Evolutionary conservation across 139 green algal genomes (phyloP), one percentile per base, ranked within the genome.

Genomic region (Chlorella sp.): DNA sequence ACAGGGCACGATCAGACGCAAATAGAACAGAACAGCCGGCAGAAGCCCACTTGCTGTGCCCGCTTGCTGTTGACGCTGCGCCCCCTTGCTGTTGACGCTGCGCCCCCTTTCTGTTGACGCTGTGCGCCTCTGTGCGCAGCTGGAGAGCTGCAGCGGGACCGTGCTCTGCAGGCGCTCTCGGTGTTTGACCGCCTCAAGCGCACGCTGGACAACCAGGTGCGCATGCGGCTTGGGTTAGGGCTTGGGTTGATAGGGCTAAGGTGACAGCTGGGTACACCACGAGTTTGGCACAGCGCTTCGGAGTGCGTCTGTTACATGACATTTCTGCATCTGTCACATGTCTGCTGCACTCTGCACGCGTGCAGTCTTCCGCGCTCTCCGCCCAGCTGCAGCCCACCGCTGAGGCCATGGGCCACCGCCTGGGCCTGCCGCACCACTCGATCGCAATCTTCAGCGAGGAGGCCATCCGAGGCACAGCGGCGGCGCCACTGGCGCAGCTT

Each of bases 401-500:
- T 3, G 68, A 76, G 2, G 29, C 76, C 60, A 78, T 96, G 73
- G 90, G 78, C 5, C 27, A 49, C 14, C 50, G 35, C 6, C 85
- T 95, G 32, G 55, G 69, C 3, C 6, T 83, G 20, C 24, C 23
- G 2, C 14, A 36, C 29, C 42, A 78, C 14, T 49, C 55, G 1
- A 76, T 91, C 50, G 26, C 31, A 1, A 23, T 82, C 4, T 79
- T 89, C 61, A 77, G 68, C 20, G 89, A 90, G 76, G 83, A 93
- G 85, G 81, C 83, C 42, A 74, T 92, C 6, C 75, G 87, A 2
- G 85, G 81, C 35, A 78, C 67, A 22, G 34, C 73, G 2, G 86
- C 83, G 22, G 88, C 90, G 4, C 82, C 90, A 1, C 74, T 94
- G 23, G 85, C 87, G 1, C 80, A 90, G 76, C 78, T 94, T 55